Base-by-base conservation (phyloP, 192 early-diverging fungal genomes). In the Ambispora gerdemannii region DNA sequence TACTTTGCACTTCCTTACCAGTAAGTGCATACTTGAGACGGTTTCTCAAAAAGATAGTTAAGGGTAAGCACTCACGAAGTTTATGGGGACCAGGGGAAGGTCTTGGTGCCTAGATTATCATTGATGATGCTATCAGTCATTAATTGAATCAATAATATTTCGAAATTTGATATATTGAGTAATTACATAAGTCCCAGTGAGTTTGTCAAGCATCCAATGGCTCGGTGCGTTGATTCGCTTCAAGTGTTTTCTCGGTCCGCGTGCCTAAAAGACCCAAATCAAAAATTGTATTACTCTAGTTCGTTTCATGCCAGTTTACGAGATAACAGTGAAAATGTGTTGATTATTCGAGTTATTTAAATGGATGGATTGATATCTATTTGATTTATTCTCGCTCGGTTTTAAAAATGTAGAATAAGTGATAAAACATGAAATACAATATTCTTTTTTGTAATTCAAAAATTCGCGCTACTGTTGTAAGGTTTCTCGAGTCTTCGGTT, bases 131-230 rank as follows among this genome's bases (percentile, higher is more conserved):
- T 56, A n/a, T n/a, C n/a, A n/a, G n/a, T n/a, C n/a, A n/a, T n/a
- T n/a, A n/a, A n/a, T n/a, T n/a, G n/a, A n/a, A n/a, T n/a, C n/a
- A n/a, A n/a, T n/a, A n/a, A n/a, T n/a, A n/a, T n/a, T n/a, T n/a
- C n/a, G n/a, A n/a, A n/a, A n/a, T n/a, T n/a, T n/a, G n/a, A n/a
- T n/a, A n/a, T n/a, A n/a, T n/a, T n/a, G 8, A 13, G 19, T 36
- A 80, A 78, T 60, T 83, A 81, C 84, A 88, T 89, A 93, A 77
- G 90, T 96, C 79, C 97, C 98, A 82, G 95, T 94, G 72, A 99
- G 91, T 84, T 99, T 99, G 94, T 98, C 96, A 78, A 99, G 89
- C 95, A 99, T 97, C 98, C 98, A 99, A 90, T 98, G 95, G 89
- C 95, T 95, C 84, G 98, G 98, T 52, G 98, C 95, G 78, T 83